Base-by-base conservation (phyloP, 2,329 filamentous ascomycete species). In the Penicillium olsonii region DNA sequence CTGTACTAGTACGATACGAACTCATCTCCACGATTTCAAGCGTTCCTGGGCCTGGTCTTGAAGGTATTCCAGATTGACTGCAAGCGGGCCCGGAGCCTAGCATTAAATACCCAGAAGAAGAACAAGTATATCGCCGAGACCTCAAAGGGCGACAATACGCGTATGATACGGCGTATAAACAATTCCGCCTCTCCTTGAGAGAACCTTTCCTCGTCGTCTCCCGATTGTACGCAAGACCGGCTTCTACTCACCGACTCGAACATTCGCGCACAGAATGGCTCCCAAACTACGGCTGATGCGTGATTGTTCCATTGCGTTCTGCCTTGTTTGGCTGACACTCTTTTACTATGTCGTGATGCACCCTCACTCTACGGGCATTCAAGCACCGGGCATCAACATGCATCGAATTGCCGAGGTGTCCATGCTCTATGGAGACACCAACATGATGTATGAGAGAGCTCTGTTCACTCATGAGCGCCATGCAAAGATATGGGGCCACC, bases 401-500 rank as follows among this genome's bases (percentile, higher is more conserved):
- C 38, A 37, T n/a, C 42, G 37, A 26, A 37, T 71, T 20, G 64
- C 55, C 6, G 71, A 70, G 50, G 66, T 69, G 8, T 64, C 66
- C 17, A 69, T 68, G 56, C 48, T 69, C 7, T 69, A 65, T 50
- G 68, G 66, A n/a, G 53, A 61, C 20, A 54, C 53, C 5, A 66
- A 67, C 33, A 40, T 59, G 9, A 54, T 69, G 17, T 72, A 70
- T 45, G 67, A 72, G 40, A 55, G 60, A n/a, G 70, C 68, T 5
- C 52, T 74, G 19, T 53, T 60, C 15, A 68, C 56, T n/a, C 70
- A 74, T 45, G 42, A 60, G 38, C 54, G 60, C 26, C 69, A 72
- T 42, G 67, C 68, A 11, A 46, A 61, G 33, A 46, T 61, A 37
- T 66, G 69, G 55, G 66, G 66, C 4, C 74, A 74, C 37, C 61